Evolutionary conservation across 164 flowering plant species (phyloP), one percentile per base, ranked within the genome.

Genomic region (Berberis vulgaris): DNA sequence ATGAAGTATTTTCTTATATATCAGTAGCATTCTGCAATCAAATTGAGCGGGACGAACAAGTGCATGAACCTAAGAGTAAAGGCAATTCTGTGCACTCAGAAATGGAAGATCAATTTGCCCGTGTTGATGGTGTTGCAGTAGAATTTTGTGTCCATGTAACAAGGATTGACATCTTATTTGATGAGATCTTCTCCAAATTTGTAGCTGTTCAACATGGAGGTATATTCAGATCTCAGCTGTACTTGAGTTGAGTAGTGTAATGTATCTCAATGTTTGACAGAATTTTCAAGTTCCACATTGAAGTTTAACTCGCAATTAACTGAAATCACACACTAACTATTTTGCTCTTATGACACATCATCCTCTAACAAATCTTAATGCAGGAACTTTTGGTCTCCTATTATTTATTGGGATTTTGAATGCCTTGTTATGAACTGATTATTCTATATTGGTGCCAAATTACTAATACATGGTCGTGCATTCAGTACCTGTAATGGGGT

Each of bases 71-170:
- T 46, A 68, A 62, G 49, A 69, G 50, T 74, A 65, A 55, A 65
- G 73, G 72, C 65, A 65, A 67, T 71, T 75, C 87, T 60, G 76
- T 76, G 57, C 80, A 73, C 39, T 69, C 80, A 43, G 94, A 88
- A 71, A 88, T 86, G 67, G 85, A 88, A 70, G 97, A 94, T 73
- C 96, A 94, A 71, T 94, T 76, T 74, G 83, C 89, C 4, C 93
- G 96, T 58, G 99, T 94, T 71, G 99, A 96, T 77, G 99, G 99
- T 74, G 99, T 94, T 68, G 97, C 97, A 43, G 97, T 94, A 43
- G 99, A 94, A 73, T 94, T 94, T 67, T 94, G 96, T 72, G 86
- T 89, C 60, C 99, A 94, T 71, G 83, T 94, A 56, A 83, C 80
- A 66, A 85, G 91, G 75, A 89, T 85, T 64, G 96, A 91, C 74